Percentiles rank a stretch among this genome's conserved stretches.
phyloP scores from a whole-genome alignment of 2,329 filamentous ascomycete genomes.

The Aspergillus tubingensis region DNA sequence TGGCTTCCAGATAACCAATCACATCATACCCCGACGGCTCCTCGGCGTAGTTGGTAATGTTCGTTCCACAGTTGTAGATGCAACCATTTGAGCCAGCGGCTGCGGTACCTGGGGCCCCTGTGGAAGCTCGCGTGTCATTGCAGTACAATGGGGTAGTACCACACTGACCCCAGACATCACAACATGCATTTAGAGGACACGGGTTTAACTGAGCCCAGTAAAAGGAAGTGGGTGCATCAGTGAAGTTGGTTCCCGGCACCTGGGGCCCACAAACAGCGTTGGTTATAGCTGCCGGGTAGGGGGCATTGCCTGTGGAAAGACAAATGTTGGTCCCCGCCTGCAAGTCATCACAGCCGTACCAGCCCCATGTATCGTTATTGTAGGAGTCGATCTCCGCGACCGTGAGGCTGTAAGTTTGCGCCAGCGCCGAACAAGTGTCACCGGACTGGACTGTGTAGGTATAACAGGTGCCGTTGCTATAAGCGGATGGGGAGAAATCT shows the following conservation, averaged over 20 bases:
- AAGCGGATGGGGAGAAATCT: constrained; percentile 34
- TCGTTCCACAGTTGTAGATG: constrained; percentile 47
- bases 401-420: background rate
- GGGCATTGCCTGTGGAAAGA: constrained; percentile 43
- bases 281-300: constrained; percentile 41
- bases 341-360: constrained; percentile 43
- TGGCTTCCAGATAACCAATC: constrained; percentile 40
- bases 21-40: constrained; percentile 23
- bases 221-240: constrained; percentile 16
- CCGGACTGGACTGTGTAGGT: constrained; percentile 33
- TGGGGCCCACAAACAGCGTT: constrained; percentile 52
- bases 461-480: constrained; percentile 41
- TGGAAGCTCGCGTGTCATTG: constrained; percentile 24
- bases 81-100: constrained; percentile 38
- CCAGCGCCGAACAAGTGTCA: constrained; percentile 36
- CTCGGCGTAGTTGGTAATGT: constrained; percentile 32
- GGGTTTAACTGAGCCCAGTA: constrained; percentile 46
- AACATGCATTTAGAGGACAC: constrained; percentile 50
- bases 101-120: constrained; percentile 42
- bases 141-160: constrained; percentile 51
- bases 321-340: constrained; percentile 39
- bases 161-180: constrained; percentile 50
- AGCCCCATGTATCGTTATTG: constrained; percentile 52
- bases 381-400: constrained; percentile 12
- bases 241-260: constrained; percentile 31